Conservation (phyloP, 192 early-diverging fungal species). For the Umbelopsis ramanniana region DNA sequence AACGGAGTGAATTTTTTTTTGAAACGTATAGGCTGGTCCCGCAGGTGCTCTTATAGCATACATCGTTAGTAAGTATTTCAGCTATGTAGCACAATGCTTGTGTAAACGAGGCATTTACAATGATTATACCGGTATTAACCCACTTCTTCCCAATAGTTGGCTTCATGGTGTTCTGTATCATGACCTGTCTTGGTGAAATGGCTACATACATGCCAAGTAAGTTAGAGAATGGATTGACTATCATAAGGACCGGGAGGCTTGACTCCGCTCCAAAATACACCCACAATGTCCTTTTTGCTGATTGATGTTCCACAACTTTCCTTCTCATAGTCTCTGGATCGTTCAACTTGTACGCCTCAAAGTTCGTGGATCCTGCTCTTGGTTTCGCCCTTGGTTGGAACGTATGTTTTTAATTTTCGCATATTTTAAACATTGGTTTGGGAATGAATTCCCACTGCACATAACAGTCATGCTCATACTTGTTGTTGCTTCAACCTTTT, state of each 20-base stretch:
- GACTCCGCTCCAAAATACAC: neutral
- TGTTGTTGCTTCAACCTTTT: neutral
- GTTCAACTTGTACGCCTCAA: slow-evolving; percentile 73
- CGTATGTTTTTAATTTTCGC: slow-evolving; percentile 32
- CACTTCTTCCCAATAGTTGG: slow-evolving; percentile 26
- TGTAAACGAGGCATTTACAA: neutral
- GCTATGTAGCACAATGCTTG: neutral
- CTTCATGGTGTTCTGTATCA: slow-evolving; percentile 62
- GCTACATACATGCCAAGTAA: slow-evolving; percentile 75
- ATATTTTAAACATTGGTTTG: neutral
- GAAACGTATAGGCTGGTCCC: slow-evolving; percentile 64
- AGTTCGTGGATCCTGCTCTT: slow-evolving; percentile 80
- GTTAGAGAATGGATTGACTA: neutral
- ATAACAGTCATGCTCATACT: neutral
- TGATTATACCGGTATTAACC: neutral
- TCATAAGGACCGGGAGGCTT: neutral
- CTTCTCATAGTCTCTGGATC: slow-evolving; percentile 59
- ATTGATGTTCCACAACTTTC: neutral
- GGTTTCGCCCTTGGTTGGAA: slow-evolving; percentile 75
- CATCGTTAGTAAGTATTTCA: slow-evolving; percentile 31
- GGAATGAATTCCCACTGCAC: neutral
- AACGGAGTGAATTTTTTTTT: neutral
- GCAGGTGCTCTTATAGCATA: slow-evolving; percentile 75
- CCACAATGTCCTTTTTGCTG: neutral
- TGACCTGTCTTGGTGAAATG: slow-evolving; percentile 88